Base-by-base conservation (phyloP, 345 rosid genomes). In the Hevea brasiliensis region DNA sequence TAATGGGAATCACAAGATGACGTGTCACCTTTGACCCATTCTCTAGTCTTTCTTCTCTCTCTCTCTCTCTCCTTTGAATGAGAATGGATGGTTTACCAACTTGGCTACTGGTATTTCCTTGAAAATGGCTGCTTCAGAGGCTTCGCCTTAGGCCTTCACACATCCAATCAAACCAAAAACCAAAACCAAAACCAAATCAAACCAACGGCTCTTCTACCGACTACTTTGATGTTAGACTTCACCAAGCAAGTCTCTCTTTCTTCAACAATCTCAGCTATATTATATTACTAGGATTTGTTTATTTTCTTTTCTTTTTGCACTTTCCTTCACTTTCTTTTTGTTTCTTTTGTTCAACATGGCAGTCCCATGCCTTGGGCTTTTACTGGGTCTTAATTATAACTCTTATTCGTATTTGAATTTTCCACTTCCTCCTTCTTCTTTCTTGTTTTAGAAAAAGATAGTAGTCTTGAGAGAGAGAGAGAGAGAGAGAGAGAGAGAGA, bases 331-430 rank as follows among this genome's bases (percentile, higher is more conserved):
- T 65, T 73, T 27, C 58, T 50, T 65, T 68, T 73, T 70, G 74
- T 74, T 76, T 70, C 15, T 51, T 61, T 60, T 65, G 53, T 70
- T 72, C 70, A 73, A 61, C 62, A 41, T 37, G 65, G 61, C 5
- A 57, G 37, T 27, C 29, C 53, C 23, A 24, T 66, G 13, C 61
- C 68, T 67, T n/a, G 13, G 41, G 57, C 58, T 70, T 84, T 86
- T 81, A 85, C 89, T 70, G 51, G 82, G 86, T 89, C 89, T 32
- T 32, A 32, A 32, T 32, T 50, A 17, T 3, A 50, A 0, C 14
- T 50, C 54, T 55, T 77, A 24, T 72, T 80, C 79, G 80, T 74
- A 42, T 86, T 85, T 84, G 83, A 86, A 79, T 86, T 86, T 80
- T 77, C 89, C 73, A 67, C 82, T 56, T 62, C 68, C 67, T 27